Percentiles rank a stretch among this genome's conserved stretches.
phyloP scores from a whole-genome alignment of 148 eudicot genomes.

The Euryodendron excelsum region DNA sequence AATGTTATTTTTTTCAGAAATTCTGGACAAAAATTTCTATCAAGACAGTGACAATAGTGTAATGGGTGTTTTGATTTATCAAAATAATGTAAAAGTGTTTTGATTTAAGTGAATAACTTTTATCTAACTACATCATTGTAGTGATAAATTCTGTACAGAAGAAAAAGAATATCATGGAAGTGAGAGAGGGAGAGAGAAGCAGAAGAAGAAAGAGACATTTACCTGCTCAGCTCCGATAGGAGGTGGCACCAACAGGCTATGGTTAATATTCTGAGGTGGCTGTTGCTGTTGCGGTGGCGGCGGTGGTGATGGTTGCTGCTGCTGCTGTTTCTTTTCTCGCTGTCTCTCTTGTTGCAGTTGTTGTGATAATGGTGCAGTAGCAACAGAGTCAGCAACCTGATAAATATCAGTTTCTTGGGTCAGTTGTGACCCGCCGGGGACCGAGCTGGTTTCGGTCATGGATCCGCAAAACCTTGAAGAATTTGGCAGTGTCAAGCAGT shows the following conservation, averaged over 20 bases:
- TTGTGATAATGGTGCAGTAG: constrained; percentile 19
- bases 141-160: no score
- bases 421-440: constrained; percentile 1
- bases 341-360: constrained; percentile 27
- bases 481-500: constrained; percentile 36
- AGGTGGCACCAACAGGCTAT: constrained; percentile 23
- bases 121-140: no score
- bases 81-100: no score
- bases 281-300: constrained; percentile 9
- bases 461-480: constrained; percentile 30
- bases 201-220: not conserved
- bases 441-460: not conserved
- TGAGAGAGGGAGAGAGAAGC: not conserved
- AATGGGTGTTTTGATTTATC: no score
- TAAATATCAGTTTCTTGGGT: constrained; percentile 10
- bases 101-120: no score
- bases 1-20: no score
- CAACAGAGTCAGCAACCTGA: constrained; percentile 8
- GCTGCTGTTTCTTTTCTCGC: constrained; percentile 21
- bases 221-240: constrained; percentile 32
- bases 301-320: not conserved
- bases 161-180: not conserved
- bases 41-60: no score
- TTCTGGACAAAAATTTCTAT: no score
- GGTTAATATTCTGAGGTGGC: constrained; percentile 19